Percentiles rank a stretch among this genome's conserved stretches.
Conservation (phyloP, 2,329 filamentous ascomycete genomes). For the Microcyclospora pomicola region DNA sequence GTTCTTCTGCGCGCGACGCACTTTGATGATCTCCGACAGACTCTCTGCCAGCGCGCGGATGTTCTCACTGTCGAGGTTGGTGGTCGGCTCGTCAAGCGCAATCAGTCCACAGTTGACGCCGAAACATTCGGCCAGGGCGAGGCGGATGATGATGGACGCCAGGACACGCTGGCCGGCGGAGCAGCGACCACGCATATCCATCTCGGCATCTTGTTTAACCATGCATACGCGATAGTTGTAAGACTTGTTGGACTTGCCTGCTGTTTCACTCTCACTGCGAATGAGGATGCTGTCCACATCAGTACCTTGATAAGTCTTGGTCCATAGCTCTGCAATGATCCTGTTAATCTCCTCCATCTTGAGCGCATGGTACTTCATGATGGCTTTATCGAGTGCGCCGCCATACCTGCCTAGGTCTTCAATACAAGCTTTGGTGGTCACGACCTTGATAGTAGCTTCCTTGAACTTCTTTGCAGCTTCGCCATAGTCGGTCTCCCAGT, state of each 20-base stretch:
- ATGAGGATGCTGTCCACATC: slow-evolving; percentile 96
- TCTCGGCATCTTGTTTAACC: slow-evolving; percentile 92
- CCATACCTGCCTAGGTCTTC: slow-evolving; percentile 77
- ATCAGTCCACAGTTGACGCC: slow-evolving; percentile 92
- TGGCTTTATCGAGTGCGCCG: slow-evolving; percentile 79
- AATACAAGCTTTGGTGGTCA: slow-evolving; percentile 82
- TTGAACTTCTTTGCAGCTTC: slow-evolving; percentile 69
- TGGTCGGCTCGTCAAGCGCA: slow-evolving; percentile 92
- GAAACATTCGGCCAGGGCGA: slow-evolving; percentile 92
- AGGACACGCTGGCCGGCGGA: slow-evolving; percentile 94
- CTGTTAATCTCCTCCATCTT: slow-evolving; percentile 99
- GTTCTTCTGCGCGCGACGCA: slow-evolving; percentile 73
- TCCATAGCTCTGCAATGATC: slow-evolving; percentile 94
- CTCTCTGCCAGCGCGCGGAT: slow-evolving; percentile 78
- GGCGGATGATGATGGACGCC: slow-evolving; percentile 90
- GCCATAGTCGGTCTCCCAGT: slow-evolving; percentile 80
- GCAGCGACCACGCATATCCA: slow-evolving; percentile 98
- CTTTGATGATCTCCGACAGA: slow-evolving; percentile 73
- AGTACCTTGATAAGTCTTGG: slow-evolving; percentile 88
- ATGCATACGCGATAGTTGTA: slow-evolving; percentile 98
- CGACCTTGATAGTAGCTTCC: slow-evolving; percentile 76
- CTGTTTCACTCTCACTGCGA: slow-evolving; percentile 66
- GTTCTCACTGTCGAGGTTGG: slow-evolving; percentile 90
- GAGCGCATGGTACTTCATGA: slow-evolving; percentile 89
- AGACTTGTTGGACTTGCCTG: slow-evolving; percentile 52